Base-by-base conservation (phyloP, 352 stramenopile genomes). In the Thalassiosira mediterranea region DNA sequence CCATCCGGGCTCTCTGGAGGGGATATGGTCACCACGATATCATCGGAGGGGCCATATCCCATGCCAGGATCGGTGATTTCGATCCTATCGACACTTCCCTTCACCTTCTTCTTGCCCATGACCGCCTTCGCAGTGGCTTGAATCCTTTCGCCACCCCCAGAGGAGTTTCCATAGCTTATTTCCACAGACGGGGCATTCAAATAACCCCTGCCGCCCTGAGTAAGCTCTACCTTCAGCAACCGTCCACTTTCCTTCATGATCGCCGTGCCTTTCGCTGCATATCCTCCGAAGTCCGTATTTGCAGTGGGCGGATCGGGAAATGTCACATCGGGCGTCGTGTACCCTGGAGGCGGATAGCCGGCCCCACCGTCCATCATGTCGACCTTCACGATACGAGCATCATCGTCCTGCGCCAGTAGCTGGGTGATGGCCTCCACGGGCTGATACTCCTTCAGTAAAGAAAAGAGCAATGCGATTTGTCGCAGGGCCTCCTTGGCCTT, bases 381-480 rank as follows among this genome's bases (percentile, higher is more conserved):
- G 25, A 91, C 75, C 21, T 38, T 72, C 8, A 60, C 54, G 25
- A 83, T 61, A 19, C 79, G 81, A 8, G 79, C 82, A 49, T 86
- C 84, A 67, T 93, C 87, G 46, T 90, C 81, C 0, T 68, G 75
- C 26, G 84, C 83, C 15, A 93, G 58, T 21, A 91, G 42, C 68
- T 77, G 72, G 5, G 79, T 88, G 32, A 91, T 88, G 31, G 66
- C 63, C 28, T 91, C 76, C 5, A 83, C 72, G 15, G 87, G 87
- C 67, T 93, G 87, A 37, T 81, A 83, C 2, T 69, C 73, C 54
- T 90, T 68, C 49, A 93, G 72, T 21, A 91, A 62, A 19, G 72
- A 81, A 71, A 93, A 93, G 23, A 93, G 68, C 1, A 93, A 56
- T 11, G 82, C 82, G 62, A 91, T 91, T 70, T 93, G 87, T 60